Evolutionary conservation across 2,329 filamentous ascomycete genomes (phyloP).

Genomic region (Akanthomyces muscarius): DNA sequence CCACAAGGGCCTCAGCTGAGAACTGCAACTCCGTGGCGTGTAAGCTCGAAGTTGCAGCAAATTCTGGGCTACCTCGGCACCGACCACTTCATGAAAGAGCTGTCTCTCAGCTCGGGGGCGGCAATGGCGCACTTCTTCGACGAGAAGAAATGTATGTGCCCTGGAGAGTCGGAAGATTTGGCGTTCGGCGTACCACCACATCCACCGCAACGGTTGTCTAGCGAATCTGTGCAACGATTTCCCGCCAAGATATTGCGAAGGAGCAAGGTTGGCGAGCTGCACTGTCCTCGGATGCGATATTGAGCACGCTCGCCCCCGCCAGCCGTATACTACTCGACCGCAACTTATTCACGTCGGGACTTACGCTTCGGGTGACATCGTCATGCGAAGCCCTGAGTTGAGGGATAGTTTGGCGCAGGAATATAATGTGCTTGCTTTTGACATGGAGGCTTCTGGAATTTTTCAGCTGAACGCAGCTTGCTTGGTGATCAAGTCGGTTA

Average conservation of each 20-base stretch:
- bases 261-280: not conserved
- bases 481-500: slow-evolving; percentile 34
- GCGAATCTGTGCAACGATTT: not conserved
- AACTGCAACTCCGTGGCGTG: too few relatives aligned
- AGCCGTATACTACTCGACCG: not conserved
- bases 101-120: too few relatives aligned
- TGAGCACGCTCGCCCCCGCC: not conserved
- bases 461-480: slow-evolving; percentile 12
- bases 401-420: not conserved
- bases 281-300: not conserved
- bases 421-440: not conserved
- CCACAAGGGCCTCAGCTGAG: too few relatives aligned
- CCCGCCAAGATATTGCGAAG: not conserved
- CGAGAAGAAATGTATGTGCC: not conserved
- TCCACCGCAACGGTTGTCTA: not conserved
- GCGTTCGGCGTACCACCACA: not conserved
- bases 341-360: not conserved
- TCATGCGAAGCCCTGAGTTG: not conserved
- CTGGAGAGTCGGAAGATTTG: not conserved
- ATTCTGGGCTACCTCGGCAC: too few relatives aligned
- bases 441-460: slow-evolving; percentile 1
- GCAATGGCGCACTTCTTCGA: too few relatives aligned
- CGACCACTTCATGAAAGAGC: too few relatives aligned
- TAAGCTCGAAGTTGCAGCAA: too few relatives aligned
- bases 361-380: not conserved